Evolutionary conservation across 305 asterid genomes (phyloP), one percentile per base, ranked within the genome.

Genomic region (Solanum aculeatissimum): DNA sequence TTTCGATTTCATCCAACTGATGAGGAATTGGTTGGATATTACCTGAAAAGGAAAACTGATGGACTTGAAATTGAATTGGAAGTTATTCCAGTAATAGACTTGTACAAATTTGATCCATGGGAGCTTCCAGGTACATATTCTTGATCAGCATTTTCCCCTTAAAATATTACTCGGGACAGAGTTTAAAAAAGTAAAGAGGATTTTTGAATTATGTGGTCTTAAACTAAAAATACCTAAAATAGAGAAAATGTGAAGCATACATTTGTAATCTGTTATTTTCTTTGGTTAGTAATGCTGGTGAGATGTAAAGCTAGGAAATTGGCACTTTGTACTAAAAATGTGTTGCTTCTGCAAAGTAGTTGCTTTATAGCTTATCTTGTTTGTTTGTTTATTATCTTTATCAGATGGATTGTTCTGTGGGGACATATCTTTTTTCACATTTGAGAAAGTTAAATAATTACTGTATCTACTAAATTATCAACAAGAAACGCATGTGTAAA

Each of bases 1-100:
- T 88, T 91, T 78, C 93, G 93, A 2, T 91, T 91, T 75, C 93
- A 91, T 66, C 93, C 91, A 2, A 91, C 92, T 21, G 93, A 91
- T 77, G 91, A 91, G n/a, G 92, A 91, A 85, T 80, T 91, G 45
- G 88, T 91, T 74, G 93, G 92, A 12, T 91, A 91, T 82, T 91
- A 89, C 57, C 91, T 88, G 47, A 88, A 88, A 83, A 89, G 92
- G 84, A 89, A 91, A 85, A 87, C 89, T 38, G 90, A 89, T 45
- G 92, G 92, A 83, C 88, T 87, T 70, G 92, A 91, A 83, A 91
- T 91, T 55, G 93, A 91, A 85, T 87, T 89, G 21, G 92, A 91
- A 85, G 92, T 91, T 21, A 89, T 91, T 86, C 93, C 91, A 66
- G 92, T 87, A 2, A 83, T 89, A 53, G 92, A 91, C 27, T 84